phyloP scores from a whole-genome alignment of 441 rosid species.

The Populus hybrid region DNA sequence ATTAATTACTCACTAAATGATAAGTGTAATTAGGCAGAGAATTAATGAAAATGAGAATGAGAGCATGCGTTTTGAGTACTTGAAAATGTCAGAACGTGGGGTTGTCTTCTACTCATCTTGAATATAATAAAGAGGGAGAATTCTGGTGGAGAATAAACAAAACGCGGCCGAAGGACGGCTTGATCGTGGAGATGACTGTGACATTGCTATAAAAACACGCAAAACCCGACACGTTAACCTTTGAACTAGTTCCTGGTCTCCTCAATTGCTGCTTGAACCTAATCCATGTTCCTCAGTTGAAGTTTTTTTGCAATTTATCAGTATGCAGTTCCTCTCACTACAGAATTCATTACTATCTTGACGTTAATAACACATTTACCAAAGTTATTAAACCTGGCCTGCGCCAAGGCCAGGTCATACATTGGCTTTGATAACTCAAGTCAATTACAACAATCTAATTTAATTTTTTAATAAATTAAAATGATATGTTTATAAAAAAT shows the following conservation, averaged over 20 bases:
- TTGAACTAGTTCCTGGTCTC: constrained; percentile 56
- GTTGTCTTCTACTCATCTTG: constrained; percentile 24
- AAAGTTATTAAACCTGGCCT: background rate
- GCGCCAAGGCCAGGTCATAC: no score
- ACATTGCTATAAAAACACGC: constrained; percentile 20
- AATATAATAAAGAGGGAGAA: constrained; percentile 34
- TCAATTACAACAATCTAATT: no score
- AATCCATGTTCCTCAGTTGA: constrained; percentile 3
- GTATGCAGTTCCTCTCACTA: background rate
- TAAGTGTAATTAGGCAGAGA: constrained; percentile 8
- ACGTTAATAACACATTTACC: background rate
- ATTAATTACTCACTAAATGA: constrained; percentile 15
- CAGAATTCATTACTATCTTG: background rate
- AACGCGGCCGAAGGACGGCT: constrained; percentile 29
- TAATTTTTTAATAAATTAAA: no score
- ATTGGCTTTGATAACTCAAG: no score
- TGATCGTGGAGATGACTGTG: constrained; percentile 48
- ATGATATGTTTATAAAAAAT: no score
- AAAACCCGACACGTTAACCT: constrained; percentile 54
- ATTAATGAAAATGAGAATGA: background rate
- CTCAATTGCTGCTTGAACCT: constrained; percentile 10
- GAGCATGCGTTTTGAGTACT: constrained; percentile 12
- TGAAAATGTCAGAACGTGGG: constrained; percentile 46
- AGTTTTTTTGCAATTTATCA: background rate
- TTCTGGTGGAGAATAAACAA: constrained; percentile 23